Evolutionary conservation across 1,284 basidiomycete genomes (phyloP), one percentile per base, ranked within the genome.

Genomic region (Puccinia sorghi): DNA sequence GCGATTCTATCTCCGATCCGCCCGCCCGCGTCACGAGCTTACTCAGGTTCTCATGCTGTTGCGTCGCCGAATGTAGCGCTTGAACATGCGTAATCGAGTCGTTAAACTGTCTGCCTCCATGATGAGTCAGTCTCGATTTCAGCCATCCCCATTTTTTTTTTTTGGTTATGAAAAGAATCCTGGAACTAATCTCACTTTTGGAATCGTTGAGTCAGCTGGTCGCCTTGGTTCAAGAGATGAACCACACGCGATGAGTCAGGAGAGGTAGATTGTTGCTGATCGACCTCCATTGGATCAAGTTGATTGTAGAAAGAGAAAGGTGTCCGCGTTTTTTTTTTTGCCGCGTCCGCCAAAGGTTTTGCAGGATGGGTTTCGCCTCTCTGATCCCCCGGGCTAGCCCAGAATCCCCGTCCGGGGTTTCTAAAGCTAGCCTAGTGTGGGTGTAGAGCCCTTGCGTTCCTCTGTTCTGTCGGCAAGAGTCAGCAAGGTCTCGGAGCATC

Each of bases 101-200:
- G 50, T 77, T 77, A 46, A 67, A 77, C 43, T 67, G 61, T 61
- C 72, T 63, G 41, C 25, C 41, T 12, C n/a, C n/a, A n/a, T n/a
- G n/a, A n/a, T n/a, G n/a, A n/a, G n/a, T n/a, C n/a, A n/a, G n/a
- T n/a, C n/a, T n/a, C n/a, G n/a, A n/a, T n/a, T n/a, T n/a, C n/a
- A n/a, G n/a, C n/a, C n/a, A n/a, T n/a, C n/a, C n/a, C n/a, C n/a
- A n/a, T n/a, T n/a, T n/a, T n/a, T n/a, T n/a, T n/a, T n/a, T n/a
- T n/a, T n/a, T n/a, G n/a, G n/a, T n/a, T n/a, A n/a, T n/a, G n/a
- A n/a, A n/a, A n/a, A n/a, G n/a, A n/a, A n/a, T n/a, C n/a, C n/a
- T n/a, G n/a, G n/a, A n/a, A n/a, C n/a, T n/a, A 64, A 17, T 69
- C 66, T 77, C 12, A 77, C 74, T 77, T 77, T 69, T 77, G 61